Evolutionary conservation across 768 basidiomycete genomes (phyloP), one percentile per base, ranked within the genome.

Genomic region (Xerocomellus amylosporus): DNA sequence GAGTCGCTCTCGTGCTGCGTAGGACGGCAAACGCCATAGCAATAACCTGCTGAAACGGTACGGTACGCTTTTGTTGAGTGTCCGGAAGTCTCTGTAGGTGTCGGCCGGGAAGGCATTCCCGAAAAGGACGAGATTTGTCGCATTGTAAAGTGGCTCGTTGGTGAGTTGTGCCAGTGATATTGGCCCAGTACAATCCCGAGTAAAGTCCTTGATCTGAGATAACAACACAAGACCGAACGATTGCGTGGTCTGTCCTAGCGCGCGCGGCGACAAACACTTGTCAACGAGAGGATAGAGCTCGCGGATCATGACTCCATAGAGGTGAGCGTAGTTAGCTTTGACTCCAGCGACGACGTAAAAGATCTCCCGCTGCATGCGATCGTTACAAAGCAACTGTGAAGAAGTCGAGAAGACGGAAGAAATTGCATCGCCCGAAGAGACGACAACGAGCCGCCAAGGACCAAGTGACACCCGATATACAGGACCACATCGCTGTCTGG

Each of bases 281-380:
- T 64, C 66, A 17, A 67, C 39, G 1, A 67, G 52, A 0, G 67
- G 67, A n/a, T 54, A 66, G 28, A 68, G 58, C 5, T 54, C 38
- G 34, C 26, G 55, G n/a, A 58, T 44, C 58, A 66, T 59, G 40
- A 64, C 54, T 22, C 48, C 31, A 24, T 64, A 53, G 5, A 68
- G 46, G 17, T 38, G 8, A 8, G 38, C 15, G 9, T 44, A 55
- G 33, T 53, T 58, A 31, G 26, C 3, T 19, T 13, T 50, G 50
- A 64, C 38, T 0, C 61, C 62, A 3, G 58, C 36, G 14, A 69
- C 37, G 31, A 56, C 50, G 1, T 54, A 38, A 20, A 61, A 56
- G 47, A 64, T 47, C 12, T 57, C 54, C 2, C 12, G 15, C 1
- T 59, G 59, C 50, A 51, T 51, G 19, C 46, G 14, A 5, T 61